Evolutionary conservation across 2,329 filamentous ascomycete genomes (phyloP), one percentile per base, ranked within the genome.

Genomic region (Colletotrichum trifolii): DNA sequence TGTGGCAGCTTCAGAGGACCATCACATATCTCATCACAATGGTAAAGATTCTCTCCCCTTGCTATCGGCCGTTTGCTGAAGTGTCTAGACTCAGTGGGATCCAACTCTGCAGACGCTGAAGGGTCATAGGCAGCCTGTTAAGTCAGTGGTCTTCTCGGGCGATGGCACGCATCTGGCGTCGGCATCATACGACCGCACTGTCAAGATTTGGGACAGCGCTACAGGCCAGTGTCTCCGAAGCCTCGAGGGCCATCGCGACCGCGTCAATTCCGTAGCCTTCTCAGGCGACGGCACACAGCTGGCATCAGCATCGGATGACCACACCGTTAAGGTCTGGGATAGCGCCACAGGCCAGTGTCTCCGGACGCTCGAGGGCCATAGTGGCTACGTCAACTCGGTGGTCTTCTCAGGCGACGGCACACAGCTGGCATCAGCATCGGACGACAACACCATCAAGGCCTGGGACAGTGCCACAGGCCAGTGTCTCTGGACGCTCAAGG

Each of bases 311-410:
- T 47, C 45, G 7, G 8, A 8, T 47, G 25, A 47, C 25, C 8
- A 33, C 25, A 64, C 45, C 3, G 40, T 67, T 4, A 43, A 39
- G 48, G 8, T 67, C 25, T 67, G 64, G 64, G 60, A 67, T 34
- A 36, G 34, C 13, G 33, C 33, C 9, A 50, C 54, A 7, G 50
- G 60, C 11, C 13, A 9, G 15, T 39, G 38, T 39, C 38, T 39
- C 38, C 38, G 12, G 38, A 39, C 38, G 38, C 38, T 39, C 38
- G 38, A 39, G 48, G 35, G 38, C 56, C 48, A 53, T 39, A 34
- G 52, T n/a, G 35, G 15, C 33, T 17, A 34, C 17, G 13, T 47
- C 7, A 4, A 7, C 17, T 39, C 38, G 7, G 38, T 47, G n/a
- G 45, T n/a, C 7, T 47, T 47, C 25, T 15, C 45, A n/a, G 45